These are phyloP conservation scores for Durusdinium trenchii DNA, from an alignment of 73 alveolate species.

Conservation along the genomic window DNA sequence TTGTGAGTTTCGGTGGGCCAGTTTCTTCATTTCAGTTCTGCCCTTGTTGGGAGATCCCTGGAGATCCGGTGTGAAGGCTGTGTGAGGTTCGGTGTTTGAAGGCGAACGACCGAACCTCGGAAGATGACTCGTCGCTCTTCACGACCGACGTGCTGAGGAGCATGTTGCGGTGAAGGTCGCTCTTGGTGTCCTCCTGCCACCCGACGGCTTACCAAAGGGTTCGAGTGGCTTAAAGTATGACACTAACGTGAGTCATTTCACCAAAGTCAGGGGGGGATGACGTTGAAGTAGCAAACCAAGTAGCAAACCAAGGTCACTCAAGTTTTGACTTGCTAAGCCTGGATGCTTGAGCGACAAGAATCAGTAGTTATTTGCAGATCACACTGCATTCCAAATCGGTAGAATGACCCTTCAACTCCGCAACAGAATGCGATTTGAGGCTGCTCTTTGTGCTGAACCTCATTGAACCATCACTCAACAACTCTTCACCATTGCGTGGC, in stretches of 20 bases:
- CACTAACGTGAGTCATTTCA: too few species aligned
- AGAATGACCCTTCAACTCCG: background rate
- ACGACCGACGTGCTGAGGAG: background rate
- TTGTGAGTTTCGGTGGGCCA: too few species aligned
- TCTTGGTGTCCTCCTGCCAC: constrained; percentile 75
- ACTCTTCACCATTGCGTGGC: constrained; percentile 80
- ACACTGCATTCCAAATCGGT: too few species aligned
- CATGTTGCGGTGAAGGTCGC: constrained; percentile 93
- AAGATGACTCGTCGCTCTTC: background rate
- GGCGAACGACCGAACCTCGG: background rate
- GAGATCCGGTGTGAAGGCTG: background rate
- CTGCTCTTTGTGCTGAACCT: constrained; percentile 82
- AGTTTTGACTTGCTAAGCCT: too few species aligned
- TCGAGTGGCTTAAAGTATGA: background rate
- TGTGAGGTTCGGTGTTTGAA: background rate
- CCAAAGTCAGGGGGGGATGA: too few species aligned
- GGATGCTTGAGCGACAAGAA: too few species aligned
- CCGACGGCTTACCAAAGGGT: background rate
- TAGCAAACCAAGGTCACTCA: too few species aligned
- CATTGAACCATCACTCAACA: constrained; percentile 70
- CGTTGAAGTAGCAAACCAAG: too few species aligned
- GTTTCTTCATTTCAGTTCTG: too few species aligned
- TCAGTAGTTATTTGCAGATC: too few species aligned
- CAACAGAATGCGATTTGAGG: background rate
- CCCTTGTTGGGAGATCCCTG: too few species aligned